These are phyloP conservation scores for Monosporascus sp. DNA, from an alignment of 2,329 filamentous ascomycete species.

Conservation along the genomic window DNA sequence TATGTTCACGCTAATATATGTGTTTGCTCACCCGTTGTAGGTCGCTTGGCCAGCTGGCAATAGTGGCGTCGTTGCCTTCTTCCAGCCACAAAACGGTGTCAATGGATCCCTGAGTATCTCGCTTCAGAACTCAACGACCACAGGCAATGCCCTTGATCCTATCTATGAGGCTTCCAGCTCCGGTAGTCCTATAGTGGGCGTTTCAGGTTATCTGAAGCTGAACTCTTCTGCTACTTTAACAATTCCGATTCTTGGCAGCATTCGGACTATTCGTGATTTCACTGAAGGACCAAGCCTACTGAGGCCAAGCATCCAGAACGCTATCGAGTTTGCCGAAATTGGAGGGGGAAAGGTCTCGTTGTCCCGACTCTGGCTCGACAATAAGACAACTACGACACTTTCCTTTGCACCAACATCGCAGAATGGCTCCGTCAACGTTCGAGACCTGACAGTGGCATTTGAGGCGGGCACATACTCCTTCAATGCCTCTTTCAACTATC, in stretches of 20 bases:
- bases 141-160: slow-evolving; percentile 38
- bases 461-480: slow-evolving; percentile 51
- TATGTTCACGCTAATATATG: too few relatives aligned
- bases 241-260: slow-evolving; percentile 55
- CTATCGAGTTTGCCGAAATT: slow-evolving; percentile 36
- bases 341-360: slow-evolving; percentile 41
- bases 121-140: slow-evolving; percentile 44
- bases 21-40: background rate
- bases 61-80: slow-evolving; percentile 54
- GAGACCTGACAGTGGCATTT: slow-evolving; percentile 36
- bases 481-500: slow-evolving; percentile 56
- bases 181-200: slow-evolving; percentile 36
- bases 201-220: slow-evolving; percentile 49
- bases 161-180: slow-evolving; percentile 19
- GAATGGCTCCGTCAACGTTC: too few relatives aligned
- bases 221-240: slow-evolving; percentile 52
- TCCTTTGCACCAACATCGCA: slow-evolving; percentile 21
- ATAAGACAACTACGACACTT: slow-evolving; percentile 45
- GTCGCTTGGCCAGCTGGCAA: slow-evolving; percentile 61
- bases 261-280: slow-evolving; percentile 59
- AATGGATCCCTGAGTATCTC: slow-evolving; percentile 50
- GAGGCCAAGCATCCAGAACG: slow-evolving; percentile 48
- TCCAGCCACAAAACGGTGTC: slow-evolving; percentile 46
- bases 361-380: slow-evolving; percentile 56
- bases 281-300: slow-evolving; percentile 52